Evolutionary conservation across 208 protist genomes (phyloP).

Genomic region (Crithidia thermophila): DNA sequence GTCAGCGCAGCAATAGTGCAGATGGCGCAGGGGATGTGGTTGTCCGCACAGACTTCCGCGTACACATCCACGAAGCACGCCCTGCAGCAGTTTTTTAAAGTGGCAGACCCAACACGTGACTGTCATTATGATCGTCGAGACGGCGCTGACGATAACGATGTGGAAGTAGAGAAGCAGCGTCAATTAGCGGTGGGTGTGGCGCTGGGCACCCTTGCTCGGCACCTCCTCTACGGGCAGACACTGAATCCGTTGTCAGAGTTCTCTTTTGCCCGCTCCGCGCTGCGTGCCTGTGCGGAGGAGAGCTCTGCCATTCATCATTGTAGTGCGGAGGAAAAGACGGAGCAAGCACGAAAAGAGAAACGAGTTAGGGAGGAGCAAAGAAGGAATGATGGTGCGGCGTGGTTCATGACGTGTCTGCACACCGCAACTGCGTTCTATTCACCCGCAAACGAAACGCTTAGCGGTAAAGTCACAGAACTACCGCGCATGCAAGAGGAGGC

Average conservation of each 20-base stretch:
- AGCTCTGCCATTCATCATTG: too few relatives aligned
- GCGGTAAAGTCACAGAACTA: too few relatives aligned
- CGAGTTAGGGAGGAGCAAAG: too few relatives aligned
- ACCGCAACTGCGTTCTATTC: too few relatives aligned
- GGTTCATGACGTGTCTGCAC: too few relatives aligned
- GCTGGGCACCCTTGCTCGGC: slow-evolving; percentile 38
- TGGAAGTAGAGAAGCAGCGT: slow-evolving; percentile 1
- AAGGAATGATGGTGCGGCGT: too few relatives aligned
- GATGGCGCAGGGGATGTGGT: slow-evolving; percentile 16
- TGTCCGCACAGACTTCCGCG: neutral
- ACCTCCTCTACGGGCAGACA: slow-evolving; percentile 57
- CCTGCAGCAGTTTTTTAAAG: slow-evolving; percentile 21
- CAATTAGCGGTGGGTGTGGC: slow-evolving; percentile 26
- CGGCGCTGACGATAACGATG: neutral
- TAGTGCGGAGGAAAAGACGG: too few relatives aligned
- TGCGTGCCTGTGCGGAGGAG: neutral
- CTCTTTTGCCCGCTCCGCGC: slow-evolving; percentile 44
- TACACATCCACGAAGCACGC: slow-evolving; percentile 1
- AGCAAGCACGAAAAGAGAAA: too few relatives aligned
- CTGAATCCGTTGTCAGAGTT: slow-evolving; percentile 48
- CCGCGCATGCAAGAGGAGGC: too few relatives aligned
- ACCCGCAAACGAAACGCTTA: too few relatives aligned
- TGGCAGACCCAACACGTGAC: neutral
- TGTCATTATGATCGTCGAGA: too few relatives aligned
- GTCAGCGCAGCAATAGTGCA: slow-evolving; percentile 8